A percentile compares a stretch with the other conserved stretches of the same genome.
These are phyloP conservation scores for Chrysanthemum lavandulifolium DNA, from an alignment of 129 eudicot species.

Conservation along the genomic window DNA sequence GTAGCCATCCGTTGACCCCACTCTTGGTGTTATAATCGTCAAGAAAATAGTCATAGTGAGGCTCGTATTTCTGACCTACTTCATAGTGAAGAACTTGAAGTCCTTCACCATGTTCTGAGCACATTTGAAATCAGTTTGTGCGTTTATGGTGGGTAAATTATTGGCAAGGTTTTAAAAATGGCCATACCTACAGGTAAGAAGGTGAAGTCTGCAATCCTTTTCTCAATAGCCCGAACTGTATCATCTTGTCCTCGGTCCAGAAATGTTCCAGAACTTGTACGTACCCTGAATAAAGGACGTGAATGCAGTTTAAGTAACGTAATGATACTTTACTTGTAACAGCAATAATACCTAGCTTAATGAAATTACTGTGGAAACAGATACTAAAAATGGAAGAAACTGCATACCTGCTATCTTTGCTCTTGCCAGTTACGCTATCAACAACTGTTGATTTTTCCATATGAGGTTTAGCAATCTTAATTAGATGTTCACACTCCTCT, in stretches of 20 bases:
- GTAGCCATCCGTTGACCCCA: conserved; percentile 16
- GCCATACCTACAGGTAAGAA: conserved; percentile 14
- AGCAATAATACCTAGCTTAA: no score
- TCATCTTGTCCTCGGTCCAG: conserved; percentile 14
- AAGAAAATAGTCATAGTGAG: conserved; percentile 15
- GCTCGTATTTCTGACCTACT: conserved; percentile 15
- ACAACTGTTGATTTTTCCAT: conserved; percentile 8
- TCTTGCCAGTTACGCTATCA: not conserved
- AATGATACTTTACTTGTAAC: not conserved
- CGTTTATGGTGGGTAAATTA: not conserved
- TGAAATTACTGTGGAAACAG: not conserved
- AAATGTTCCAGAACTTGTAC: conserved; percentile 11
- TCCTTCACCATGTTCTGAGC: conserved; percentile 13
- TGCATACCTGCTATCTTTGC: conserved; percentile 14
- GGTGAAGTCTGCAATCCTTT: conserved; percentile 13
- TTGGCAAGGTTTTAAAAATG: not conserved
- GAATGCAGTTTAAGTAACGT: not conserved
- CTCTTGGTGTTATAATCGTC: conserved; percentile 11
- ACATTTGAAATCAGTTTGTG: not conserved
- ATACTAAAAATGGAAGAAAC: not conserved
- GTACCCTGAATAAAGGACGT: not conserved
- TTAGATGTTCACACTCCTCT: conserved; percentile 11
- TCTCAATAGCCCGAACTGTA: conserved; percentile 6
- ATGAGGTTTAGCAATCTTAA: conserved; percentile 13
- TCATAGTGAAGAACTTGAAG: conserved; percentile 9